A percentile compares a stretch with the other conserved stretches of the same genome.
Conservation (phyloP, 2,329 filamentous ascomycete species). For the Aspergillus quadrilineatus region DNA sequence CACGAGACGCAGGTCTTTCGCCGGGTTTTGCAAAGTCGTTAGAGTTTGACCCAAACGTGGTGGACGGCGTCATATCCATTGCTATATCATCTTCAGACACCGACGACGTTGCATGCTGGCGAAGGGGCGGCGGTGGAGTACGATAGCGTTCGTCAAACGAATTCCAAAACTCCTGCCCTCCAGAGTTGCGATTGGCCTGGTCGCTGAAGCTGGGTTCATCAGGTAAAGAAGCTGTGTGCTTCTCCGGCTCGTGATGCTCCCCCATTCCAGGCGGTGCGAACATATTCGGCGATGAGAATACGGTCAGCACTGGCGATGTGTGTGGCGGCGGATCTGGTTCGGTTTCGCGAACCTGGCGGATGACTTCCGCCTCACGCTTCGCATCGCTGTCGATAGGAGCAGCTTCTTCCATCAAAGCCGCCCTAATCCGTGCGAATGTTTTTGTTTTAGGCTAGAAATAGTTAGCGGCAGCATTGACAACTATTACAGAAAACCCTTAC, state of each 20-base stretch:
- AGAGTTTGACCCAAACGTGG: slow-evolving; percentile 26
- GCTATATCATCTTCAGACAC: slow-evolving; percentile 41
- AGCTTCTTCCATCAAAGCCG: slow-evolving; percentile 82
- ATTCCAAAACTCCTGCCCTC: slow-evolving; percentile 75
- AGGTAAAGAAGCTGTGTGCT: slow-evolving; percentile 39
- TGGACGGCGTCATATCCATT: slow-evolving; percentile 43
- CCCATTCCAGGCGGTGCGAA: slow-evolving; percentile 17
- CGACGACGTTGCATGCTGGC: slow-evolving; percentile 56
- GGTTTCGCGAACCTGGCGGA: slow-evolving; percentile 89
- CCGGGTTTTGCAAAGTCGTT: slow-evolving; percentile 35
- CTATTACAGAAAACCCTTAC: slow-evolving; percentile 54
- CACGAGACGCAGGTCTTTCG: slow-evolving; percentile 36
- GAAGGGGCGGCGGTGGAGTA: slow-evolving; percentile 63
- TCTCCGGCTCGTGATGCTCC: slow-evolving; percentile 23
- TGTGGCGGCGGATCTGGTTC: slow-evolving; percentile 61
- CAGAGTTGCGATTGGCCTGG: slow-evolving; percentile 69
- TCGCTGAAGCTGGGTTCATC: slow-evolving; percentile 73
- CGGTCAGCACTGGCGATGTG: slow-evolving; percentile 37
- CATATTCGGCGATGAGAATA: slow-evolving; percentile 55
- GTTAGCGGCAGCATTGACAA: slow-evolving; percentile 5
- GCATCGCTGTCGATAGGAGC: slow-evolving; percentile 86
- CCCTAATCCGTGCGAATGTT: slow-evolving; percentile 88
- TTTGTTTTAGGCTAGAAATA: slow-evolving; percentile 80
- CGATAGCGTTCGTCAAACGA: slow-evolving; percentile 67
- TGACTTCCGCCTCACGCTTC: slow-evolving; percentile 88